These are phyloP conservation scores for Euptelea pleiosperma DNA, from an alignment of 164 flowering plant species.

Conservation along the genomic window DNA sequence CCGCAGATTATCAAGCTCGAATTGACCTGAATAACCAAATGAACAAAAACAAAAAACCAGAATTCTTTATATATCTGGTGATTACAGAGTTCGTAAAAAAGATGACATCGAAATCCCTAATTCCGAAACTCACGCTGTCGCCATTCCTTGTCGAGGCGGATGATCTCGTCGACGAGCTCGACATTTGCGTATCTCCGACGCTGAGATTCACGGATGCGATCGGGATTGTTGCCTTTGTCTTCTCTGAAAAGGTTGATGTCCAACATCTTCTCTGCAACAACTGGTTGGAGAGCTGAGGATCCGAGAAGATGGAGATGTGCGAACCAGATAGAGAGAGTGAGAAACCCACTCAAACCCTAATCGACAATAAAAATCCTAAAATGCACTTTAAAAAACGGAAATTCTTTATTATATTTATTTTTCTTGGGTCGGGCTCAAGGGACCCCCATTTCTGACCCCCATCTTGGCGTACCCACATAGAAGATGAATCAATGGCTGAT, in stretches of 20 bases:
- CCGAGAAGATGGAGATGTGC: background rate
- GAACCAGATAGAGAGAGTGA: background rate
- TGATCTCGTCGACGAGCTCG: slow-evolving; percentile 75
- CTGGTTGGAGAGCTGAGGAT: background rate
- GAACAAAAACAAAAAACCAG: background rate
- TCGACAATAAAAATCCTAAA: background rate
- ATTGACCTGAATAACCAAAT: slow-evolving; percentile 51
- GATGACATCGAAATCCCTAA: background rate
- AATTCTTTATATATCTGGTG: background rate
- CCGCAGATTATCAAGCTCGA: slow-evolving; percentile 61
- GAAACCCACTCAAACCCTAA: background rate
- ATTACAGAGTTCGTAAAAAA: background rate
- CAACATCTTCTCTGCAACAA: slow-evolving; percentile 46
- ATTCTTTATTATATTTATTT: too few relatives aligned
- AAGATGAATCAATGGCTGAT: too few relatives aligned
- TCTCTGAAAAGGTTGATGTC: slow-evolving; percentile 86
- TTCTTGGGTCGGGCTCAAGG: too few relatives aligned
- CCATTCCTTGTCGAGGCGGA: slow-evolving; percentile 75
- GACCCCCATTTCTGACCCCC: too few relatives aligned
- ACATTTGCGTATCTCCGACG: slow-evolving; percentile 73
- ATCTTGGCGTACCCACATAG: too few relatives aligned
- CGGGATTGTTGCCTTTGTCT: slow-evolving; percentile 82
- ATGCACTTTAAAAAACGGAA: too few relatives aligned
- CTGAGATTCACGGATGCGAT: slow-evolving; percentile 78
- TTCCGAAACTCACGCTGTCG: slow-evolving; percentile 49